Base-by-base conservation (phyloP, 768 basidiomycete genomes). In the Macrolepiota fuliginosa region DNA sequence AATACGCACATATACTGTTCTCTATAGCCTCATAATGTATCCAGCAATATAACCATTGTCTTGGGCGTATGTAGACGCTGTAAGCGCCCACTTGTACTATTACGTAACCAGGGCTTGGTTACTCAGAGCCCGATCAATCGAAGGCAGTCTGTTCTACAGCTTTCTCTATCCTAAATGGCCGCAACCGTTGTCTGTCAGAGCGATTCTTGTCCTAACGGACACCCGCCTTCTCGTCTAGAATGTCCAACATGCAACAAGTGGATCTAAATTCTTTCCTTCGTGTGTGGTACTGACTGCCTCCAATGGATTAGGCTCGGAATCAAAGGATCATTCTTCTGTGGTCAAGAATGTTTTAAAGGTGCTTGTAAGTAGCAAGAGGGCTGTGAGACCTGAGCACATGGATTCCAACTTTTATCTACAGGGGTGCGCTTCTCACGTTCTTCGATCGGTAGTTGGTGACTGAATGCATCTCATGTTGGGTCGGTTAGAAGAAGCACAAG, bases 241-340 rank as follows among this genome's bases (percentile, higher is more conserved):
- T 98, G 96, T 68, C 96, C 96, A 0, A 92, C 92, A 6, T 98
- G 96, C 76, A 88, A 83, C 75, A 96, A 96, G 95, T 96, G 66
- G 81, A 80, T 65, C 40, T 32, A 37, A 25, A 4, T 65, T 58
- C 50, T 52, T 53, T 47, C 35, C 29, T 56, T 27, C 24, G 13
- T 52, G 58, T 46, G 13, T 35, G 54, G 50, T 46, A 49, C 61
- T 61, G 51, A 62, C 51, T 35, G 42, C 46, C 27, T 25, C 22
- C 25, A 11, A 47, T 51, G 25, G 62, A 63, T 39, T 66, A 94
- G 92, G 71, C 79, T 94, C 36, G 91, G 90, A 55, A 89, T 94
- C 64, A 82, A 81, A 52, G 91, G 92, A 32, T 94, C 92, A 35
- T 91, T 90, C 72, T 98, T 96, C 76, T 98, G 96, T 66, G 87